Conservation (phyloP, 345 rosid species). For the Eucalyptus erythrocorys region DNA sequence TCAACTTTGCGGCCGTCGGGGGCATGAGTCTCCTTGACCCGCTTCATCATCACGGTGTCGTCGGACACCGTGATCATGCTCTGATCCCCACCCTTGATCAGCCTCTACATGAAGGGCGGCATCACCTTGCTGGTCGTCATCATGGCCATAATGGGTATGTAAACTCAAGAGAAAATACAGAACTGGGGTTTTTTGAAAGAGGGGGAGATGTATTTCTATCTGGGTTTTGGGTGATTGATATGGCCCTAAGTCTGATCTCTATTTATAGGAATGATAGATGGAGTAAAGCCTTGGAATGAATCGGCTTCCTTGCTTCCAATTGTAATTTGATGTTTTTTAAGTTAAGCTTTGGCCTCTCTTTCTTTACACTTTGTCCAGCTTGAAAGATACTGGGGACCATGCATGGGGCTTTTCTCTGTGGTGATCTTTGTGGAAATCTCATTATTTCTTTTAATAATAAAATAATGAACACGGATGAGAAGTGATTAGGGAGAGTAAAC, state of each 20-base stretch:
- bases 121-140: not conserved
- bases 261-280: not conserved
- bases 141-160: not conserved
- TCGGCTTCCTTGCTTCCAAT: slow-evolving; percentile 66
- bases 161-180: not conserved
- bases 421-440: not conserved
- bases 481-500: not conserved
- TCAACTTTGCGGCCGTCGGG: slow-evolving; percentile 49
- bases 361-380: no score
- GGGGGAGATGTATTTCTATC: not conserved
- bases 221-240: not conserved
- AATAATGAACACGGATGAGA: not conserved
- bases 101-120: not conserved
- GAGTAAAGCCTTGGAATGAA: slow-evolving; percentile 2
- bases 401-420: no score
- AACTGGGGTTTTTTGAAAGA: not conserved
- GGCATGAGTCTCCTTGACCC: slow-evolving; percentile 38
- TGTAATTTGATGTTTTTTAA: slow-evolving; percentile 15
- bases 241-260: not conserved
- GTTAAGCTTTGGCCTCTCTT: not conserved
- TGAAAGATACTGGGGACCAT: no score
- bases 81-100: slow-evolving; percentile 11
- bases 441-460: not conserved
- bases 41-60: slow-evolving; percentile 45
- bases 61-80: slow-evolving; percentile 26